Evolutionary conservation across 805 yeast species (phyloP), one percentile per base, ranked within the genome.

Genomic region (Danielia reshetovae): DNA sequence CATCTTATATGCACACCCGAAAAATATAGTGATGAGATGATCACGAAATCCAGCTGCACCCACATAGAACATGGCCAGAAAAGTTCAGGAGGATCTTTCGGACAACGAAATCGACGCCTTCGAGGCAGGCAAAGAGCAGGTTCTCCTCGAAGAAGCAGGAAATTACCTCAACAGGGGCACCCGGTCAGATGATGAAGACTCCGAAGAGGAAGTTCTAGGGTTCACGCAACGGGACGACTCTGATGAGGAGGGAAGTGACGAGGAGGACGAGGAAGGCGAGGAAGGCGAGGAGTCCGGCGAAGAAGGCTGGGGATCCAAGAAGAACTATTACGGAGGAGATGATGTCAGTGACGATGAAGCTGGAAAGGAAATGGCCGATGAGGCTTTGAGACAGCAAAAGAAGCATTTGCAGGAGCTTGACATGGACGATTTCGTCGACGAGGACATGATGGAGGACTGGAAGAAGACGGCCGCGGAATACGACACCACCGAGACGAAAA

Each of bases 371-470:
- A 80, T 88, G 61, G 93, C 90, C 38, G 79, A 77, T 48, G 97
- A 93, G 60, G 97, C 97, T 0, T 53, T 85, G 31, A 78, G 87
- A 52, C 79, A 86, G 46, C 97, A 89, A 61, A 84, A 83, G 64
- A 60, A 59, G 41, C 70, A 88, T 56, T 61, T 86, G 39, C 77
- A 77, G 45, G 94, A 83, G 29, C 67, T 89, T 48, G 76, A 78
- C 30, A 79, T 83, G 74, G 81, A 62, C 35, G 72, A 67, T 40
- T 67, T 55, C 37, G 47, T 66, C 48, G 93, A 86, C 43, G 95
- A 86, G 38, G 89, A 80, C 37, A 74, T 78, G 59, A 70, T 77
- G 45, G 88, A 77, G 18, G 95, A 84, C 44, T 90, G 97, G 96
- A 66, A 73, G 24, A 72, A 75, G 45, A 68, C 57, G 22, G 59